Base-by-base conservation (phyloP, 2,329 filamentous ascomycete species). In the Scleromitrula shiraiana region DNA sequence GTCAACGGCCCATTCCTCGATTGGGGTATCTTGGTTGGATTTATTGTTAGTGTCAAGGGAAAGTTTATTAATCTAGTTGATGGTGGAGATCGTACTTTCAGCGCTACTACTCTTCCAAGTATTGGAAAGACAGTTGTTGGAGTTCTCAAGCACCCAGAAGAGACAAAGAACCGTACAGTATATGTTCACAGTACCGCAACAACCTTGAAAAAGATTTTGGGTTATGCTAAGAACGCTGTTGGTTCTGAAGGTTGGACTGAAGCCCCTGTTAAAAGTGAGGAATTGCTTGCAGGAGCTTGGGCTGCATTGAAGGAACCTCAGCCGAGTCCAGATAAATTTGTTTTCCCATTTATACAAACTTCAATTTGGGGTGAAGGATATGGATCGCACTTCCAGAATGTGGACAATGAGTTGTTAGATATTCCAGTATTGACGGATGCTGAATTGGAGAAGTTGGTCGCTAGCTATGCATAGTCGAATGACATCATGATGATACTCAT, bases 381-480 rank as follows among this genome's bases (percentile, higher is more conserved):
- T 26, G 65, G 64, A 5, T 40, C 56, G 7, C 4, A 46, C 14
- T 40, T 46, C 7, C 22, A 46, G 19, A 64, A 67, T 57, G 62
- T 62, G 35, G 69, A 72, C 51, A 54, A 75, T 88, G 59, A 80
- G 72, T 48, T 79, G 81, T 2, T 74, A 75, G 68, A 75, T 83
- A 24, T 84, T 83, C 56, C 85, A 87, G 53, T 86, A 84, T 86
- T 82, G 47, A 66, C 60, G 0, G 64, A 72, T 12, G 64, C 63
- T 22, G 66, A 70, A 12, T 43, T 75, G 7, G 56, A 65, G 51
- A 47, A 49, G 27, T 41, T 56, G 24, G 30, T 46, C 5, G 39
- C 17, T 12, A 46, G 35, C 22, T n/a, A 29, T 9, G 43, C 35
- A 32, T 32, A 8, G 9, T 12, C 5, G 7, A 12, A 17, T 10